Base-by-base conservation (phyloP, 345 rosid species). In the Corymbia maculata region DNA sequence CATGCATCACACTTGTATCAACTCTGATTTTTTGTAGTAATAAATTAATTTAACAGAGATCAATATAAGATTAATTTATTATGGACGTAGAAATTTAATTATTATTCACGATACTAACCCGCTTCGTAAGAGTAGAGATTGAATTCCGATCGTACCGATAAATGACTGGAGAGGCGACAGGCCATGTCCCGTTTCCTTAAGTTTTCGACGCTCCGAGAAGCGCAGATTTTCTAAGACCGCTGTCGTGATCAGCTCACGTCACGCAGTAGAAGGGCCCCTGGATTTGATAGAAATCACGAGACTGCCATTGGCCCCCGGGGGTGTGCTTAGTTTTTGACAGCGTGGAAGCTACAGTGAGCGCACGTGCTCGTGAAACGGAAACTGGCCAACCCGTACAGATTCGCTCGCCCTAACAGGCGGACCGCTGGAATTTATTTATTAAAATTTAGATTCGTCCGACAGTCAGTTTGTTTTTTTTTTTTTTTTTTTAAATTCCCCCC, bases 291-390 rank as follows among this genome's bases (percentile, higher is more conserved):
- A 24, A 87, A 84, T 91, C 91, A 88, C 92, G 61, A 44, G 22
- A n/a, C 52, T 86, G 89, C 88, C 93, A 86, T 52, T 19, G 42
- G 42, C 42, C 42, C 42, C 3, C 42, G 42, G 42, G 42, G 42
- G 42, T 36, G 42, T 36, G 42, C 42, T 36, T 4, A 36, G 42
- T 12, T 26, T 15, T 16, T 7, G 52, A 64, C 86, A 45, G 47
- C 87, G 88, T 88, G 91, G 89, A 85, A 12, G 68, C 52, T 57
- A 87, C 91, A 91, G 91, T 86, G 9, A 3, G 1, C 85, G 89
- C 92, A 91, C 89, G 90, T 91, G 94, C 91, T 87, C 86, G 79
- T 53, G 90, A 61, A 86, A 64, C 50, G 87, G 70, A 44, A 19
- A 28, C 28, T 10, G 45, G 45, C 36, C 55, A 17, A 6, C 36